These are phyloP conservation scores for Sisymbrium altissimum DNA, from an alignment of 345 rosid species.

Conservation along the genomic window DNA sequence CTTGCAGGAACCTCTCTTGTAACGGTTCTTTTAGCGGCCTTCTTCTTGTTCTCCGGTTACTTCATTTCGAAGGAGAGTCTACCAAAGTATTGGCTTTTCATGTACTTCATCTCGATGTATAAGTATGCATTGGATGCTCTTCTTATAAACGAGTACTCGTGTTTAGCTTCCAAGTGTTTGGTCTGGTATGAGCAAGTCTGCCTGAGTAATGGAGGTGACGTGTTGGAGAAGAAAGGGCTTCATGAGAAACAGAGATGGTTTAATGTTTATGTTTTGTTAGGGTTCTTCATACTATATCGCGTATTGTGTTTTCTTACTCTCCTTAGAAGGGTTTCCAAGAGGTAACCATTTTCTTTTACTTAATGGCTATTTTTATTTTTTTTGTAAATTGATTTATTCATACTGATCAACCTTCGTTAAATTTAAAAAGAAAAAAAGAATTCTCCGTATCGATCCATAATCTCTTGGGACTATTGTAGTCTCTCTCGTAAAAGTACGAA, in stretches of 20 bases:
- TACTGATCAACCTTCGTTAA: not conserved
- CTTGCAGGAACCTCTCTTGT: constrained; percentile 82
- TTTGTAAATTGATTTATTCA: not conserved
- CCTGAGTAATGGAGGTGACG: constrained; percentile 67
- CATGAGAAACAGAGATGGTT: constrained; percentile 66
- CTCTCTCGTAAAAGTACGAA: not conserved
- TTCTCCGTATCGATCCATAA: not conserved
- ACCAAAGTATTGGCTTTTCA: constrained; percentile 90
- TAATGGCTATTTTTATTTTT: not conserved
- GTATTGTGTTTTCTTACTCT: no score
- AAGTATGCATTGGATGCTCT: constrained; percentile 86
- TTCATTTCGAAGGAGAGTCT: constrained; percentile 73
- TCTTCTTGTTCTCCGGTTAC: constrained; percentile 60
- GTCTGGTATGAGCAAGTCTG: constrained; percentile 67
- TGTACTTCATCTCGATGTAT: constrained; percentile 94
- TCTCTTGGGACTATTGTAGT: not conserved
- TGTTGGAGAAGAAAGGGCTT: constrained; percentile 65
- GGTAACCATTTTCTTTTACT: no score
- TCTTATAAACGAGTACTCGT: constrained; percentile 84
- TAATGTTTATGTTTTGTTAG: constrained; percentile 66
- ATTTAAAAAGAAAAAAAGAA: not conserved
- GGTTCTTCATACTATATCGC: constrained; percentile 14
- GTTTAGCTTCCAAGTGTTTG: constrained; percentile 62
- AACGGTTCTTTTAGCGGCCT: constrained; percentile 69
- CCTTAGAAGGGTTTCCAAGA: no score